Percentiles rank a stretch among this genome's conserved stretches.
Conservation (phyloP, 164 flowering plant species). For the grape (Vitis vinifera) region DNA sequence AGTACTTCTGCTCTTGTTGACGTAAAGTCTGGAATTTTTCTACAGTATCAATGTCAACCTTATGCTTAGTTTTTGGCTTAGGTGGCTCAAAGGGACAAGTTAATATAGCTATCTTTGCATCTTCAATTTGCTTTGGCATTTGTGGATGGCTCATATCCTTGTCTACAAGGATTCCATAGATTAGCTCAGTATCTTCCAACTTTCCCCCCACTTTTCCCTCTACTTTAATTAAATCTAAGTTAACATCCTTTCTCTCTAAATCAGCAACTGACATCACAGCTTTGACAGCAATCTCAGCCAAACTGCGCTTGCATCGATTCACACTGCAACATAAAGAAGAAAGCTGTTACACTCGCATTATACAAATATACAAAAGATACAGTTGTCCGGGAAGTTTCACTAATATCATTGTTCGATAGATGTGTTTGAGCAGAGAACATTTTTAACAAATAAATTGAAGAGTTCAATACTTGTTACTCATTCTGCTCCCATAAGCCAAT, state of each 20-base stretch:
- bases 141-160: conserved; percentile 99
- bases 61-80: conserved; percentile 99
- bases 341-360: neutral
- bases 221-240: conserved; percentile 87
- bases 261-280: conserved; percentile 99
- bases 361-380: neutral
- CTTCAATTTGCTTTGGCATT: conserved; percentile 92
- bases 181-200: conserved; percentile 90
- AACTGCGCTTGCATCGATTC: conserved; percentile 84
- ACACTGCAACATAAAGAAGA: conserved; percentile 56
- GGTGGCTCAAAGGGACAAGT: conserved; percentile 99
- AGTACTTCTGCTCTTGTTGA: conserved; percentile 85
- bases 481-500: no score
- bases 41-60: conserved; percentile 97
- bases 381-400: neutral
- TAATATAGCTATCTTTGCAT: conserved; percentile 94
- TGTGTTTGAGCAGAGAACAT: no score
- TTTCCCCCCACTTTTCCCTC: conserved; percentile 99
- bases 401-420: neutral
- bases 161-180: conserved; percentile 91
- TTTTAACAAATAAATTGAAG: no score
- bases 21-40: conserved; percentile 94
- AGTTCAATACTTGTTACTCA: no score
- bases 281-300: conserved; percentile 98
- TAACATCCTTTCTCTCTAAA: conserved; percentile 95